A percentile compares a stretch with the other conserved stretches of the same genome.
Evolutionary conservation across 169 alveolate species (phyloP).

Genomic region (Cryptosporidium tyzzeri): DNA sequence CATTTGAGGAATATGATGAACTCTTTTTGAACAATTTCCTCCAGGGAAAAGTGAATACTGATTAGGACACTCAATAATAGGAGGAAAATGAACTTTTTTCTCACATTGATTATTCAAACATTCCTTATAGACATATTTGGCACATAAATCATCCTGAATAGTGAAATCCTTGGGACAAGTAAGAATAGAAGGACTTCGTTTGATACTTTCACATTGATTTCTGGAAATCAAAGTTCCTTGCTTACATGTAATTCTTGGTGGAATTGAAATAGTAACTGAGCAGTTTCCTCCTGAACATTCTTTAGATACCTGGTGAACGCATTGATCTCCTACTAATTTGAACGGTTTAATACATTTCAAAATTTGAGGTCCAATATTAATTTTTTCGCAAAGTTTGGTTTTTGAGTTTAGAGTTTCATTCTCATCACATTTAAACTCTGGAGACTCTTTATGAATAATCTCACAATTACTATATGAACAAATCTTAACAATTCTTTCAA

Average conservation of each 20-base stretch:
- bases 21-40: constrained; percentile 42
- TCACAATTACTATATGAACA: constrained; percentile 28
- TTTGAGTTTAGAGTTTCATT: constrained; percentile 6
- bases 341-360: constrained; percentile 60
- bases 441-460: not conserved
- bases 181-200: constrained; percentile 32
- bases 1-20: constrained; percentile 36
- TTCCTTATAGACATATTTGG: constrained; percentile 6
- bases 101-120: constrained; percentile 71
- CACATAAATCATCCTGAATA: constrained; percentile 37
- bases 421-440: constrained; percentile 18
- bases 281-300: constrained; percentile 61
- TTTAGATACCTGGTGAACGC: constrained; percentile 53
- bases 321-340: constrained; percentile 66
- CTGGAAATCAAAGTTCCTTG: constrained; percentile 50
- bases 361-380: constrained; percentile 31
- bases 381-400: constrained; percentile 32
- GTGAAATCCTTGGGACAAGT: constrained; percentile 51
- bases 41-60: constrained; percentile 18
- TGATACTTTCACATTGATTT: constrained; percentile 30
- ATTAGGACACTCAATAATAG: constrained; percentile 51
- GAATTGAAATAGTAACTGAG: constrained; percentile 34
- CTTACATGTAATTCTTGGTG: constrained; percentile 28
- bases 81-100: constrained; percentile 41
- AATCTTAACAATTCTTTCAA: constrained; percentile 27